Evolutionary conservation across 768 basidiomycete species (phyloP).

Genomic region (Mycena kentingensis): DNA sequence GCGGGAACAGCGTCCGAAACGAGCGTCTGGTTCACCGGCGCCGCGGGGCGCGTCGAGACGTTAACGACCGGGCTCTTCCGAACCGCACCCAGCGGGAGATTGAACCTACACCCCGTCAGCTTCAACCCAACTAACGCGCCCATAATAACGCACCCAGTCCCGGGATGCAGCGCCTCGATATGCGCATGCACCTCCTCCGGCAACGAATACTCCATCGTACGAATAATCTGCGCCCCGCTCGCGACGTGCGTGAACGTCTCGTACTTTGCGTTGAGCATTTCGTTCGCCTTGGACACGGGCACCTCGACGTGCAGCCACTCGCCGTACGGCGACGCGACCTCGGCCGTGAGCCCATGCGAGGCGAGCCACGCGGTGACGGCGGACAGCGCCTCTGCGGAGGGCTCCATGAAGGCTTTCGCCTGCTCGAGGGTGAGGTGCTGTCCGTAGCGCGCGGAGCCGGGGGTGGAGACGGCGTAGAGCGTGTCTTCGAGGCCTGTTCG

Average conservation of each 20-base stretch:
- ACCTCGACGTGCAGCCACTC: conserved; percentile 52
- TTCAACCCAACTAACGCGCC: conserved; percentile 24
- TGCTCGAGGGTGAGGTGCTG: conserved; percentile 45
- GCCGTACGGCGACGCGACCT: conserved; percentile 44
- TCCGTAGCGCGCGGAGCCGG: conserved; percentile 35
- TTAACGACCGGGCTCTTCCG: conserved; percentile 15
- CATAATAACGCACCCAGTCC: conserved; percentile 32
- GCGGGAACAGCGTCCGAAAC: conserved; percentile 24
- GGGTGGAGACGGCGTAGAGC: conserved; percentile 37
- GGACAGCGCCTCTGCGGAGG: conserved; percentile 38
- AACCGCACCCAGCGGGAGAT: conserved; percentile 11
- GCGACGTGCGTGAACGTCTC: conserved; percentile 43
- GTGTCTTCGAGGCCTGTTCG: conserved; percentile 33
- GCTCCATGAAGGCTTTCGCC: conserved; percentile 43
- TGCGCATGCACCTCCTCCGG: conserved; percentile 47
- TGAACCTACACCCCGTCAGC: conserved; percentile 7
- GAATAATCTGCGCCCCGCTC: conserved; percentile 41
- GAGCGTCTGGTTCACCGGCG: conserved; percentile 11
- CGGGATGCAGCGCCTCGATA: conserved; percentile 52
- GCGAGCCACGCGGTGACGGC: conserved; percentile 41
- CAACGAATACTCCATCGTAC: conserved; percentile 51
- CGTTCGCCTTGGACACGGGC: conserved; percentile 47
- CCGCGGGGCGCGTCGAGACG: conserved; percentile 4
- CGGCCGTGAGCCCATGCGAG: conserved; percentile 42
- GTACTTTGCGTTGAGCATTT: conserved; percentile 53